Conservation (phyloP, 1,284 basidiomycete species). For the Ceratobasidium theobromae region DNA sequence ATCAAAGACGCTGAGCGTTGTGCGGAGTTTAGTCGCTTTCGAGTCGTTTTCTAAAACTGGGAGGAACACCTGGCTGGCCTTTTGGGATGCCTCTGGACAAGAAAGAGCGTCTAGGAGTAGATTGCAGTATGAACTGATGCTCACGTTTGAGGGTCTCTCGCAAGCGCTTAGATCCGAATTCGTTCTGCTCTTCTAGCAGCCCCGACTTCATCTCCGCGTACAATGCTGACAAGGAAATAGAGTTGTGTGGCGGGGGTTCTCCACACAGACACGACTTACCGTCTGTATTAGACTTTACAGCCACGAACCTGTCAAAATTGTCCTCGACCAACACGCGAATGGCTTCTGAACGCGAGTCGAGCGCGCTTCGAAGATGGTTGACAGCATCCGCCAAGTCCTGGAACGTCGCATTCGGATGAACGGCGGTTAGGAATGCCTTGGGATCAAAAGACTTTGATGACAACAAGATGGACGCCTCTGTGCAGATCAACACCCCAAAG, state of each 20-base stretch:
- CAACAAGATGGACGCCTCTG: constrained; percentile 78
- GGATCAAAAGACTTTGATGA: constrained; percentile 96
- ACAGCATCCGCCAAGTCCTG: constrained; percentile 84
- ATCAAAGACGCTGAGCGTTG: constrained; percentile 93
- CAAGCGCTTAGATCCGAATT: constrained; percentile 83
- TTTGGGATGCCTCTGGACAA: constrained; percentile 70
- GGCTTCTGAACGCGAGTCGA: constrained; percentile 89
- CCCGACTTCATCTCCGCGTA: constrained; percentile 93
- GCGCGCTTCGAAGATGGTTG: constrained; percentile 65
- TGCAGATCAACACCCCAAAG: background rate
- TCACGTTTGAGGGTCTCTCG: constrained; percentile 82
- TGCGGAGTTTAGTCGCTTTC: constrained; percentile 90
- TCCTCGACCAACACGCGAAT: constrained; percentile 94
- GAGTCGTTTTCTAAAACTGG: constrained; percentile 95
- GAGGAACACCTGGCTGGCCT: constrained; percentile 94
- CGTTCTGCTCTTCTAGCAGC: constrained; percentile 71
- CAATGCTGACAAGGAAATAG: constrained; percentile 53
- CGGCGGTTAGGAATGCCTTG: constrained; percentile 86
- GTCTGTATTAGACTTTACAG: constrained; percentile 95
- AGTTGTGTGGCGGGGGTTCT: background rate
- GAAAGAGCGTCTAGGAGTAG: constrained; percentile 31
- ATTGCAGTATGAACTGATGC: constrained; percentile 37
- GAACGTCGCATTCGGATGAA: constrained; percentile 96
- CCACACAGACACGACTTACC: constrained; percentile 52
- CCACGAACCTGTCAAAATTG: constrained; percentile 97